Conservation (phyloP, 768 basidiomycete genomes). For the Mycena floridula region DNA sequence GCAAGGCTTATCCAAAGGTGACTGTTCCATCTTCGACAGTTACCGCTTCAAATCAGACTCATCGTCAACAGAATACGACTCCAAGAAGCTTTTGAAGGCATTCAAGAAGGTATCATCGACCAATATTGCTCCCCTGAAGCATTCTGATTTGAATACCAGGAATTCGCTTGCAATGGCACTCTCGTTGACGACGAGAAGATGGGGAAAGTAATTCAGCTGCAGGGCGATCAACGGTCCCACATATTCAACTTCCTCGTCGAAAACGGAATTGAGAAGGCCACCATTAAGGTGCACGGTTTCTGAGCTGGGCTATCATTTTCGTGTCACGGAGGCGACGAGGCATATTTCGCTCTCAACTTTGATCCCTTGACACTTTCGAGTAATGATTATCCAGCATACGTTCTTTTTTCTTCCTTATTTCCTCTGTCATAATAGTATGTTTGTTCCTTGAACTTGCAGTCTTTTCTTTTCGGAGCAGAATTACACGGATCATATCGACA, state of each 20-base stretch:
- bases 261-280: slow-evolving; percentile 69
- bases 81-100: slow-evolving; percentile 96
- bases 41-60: neutral
- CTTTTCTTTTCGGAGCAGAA: neutral
- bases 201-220: slow-evolving; percentile 96
- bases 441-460: neutral
- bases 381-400: neutral
- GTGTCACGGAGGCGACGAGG: slow-evolving; percentile 2
- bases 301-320: slow-evolving; percentile 28
- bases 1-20: slow-evolving; percentile 89
- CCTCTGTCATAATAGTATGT: neutral
- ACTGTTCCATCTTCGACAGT: slow-evolving; percentile 25
- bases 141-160: slow-evolving; percentile 35
- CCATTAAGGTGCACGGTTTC: slow-evolving; percentile 88
- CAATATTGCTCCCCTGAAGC: slow-evolving; percentile 5
- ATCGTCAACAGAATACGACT: slow-evolving; percentile 71
- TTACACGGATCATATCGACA: no score
- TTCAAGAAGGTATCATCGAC: slow-evolving; percentile 82
- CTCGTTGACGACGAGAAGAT: slow-evolving; percentile 93
- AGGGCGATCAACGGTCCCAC: slow-evolving; percentile 94
- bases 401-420: slow-evolving; percentile 6
- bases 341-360: slow-evolving; percentile 4
- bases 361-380: slow-evolving; percentile 1
- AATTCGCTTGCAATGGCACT: slow-evolving; percentile 98
- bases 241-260: slow-evolving; percentile 83